Conservation (phyloP, 208 protist species). For the Wallacemonas rigidus region DNA sequence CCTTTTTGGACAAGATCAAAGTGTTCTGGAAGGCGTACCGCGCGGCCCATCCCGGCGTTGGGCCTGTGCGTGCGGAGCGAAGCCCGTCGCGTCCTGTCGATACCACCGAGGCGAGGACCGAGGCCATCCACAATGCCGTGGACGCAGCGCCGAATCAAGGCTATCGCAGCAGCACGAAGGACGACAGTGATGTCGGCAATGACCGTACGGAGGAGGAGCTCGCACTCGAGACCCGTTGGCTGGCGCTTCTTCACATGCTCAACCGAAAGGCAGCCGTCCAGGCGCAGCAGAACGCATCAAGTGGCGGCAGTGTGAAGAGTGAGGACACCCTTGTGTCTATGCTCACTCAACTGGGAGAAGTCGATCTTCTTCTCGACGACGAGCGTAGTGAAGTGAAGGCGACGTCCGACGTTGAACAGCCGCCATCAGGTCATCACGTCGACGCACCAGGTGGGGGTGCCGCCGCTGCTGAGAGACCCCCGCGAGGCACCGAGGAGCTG, state of each 20-base stretch:
- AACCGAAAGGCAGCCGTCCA: constrained; percentile 13
- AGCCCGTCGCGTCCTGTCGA: background rate
- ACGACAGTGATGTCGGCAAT: background rate
- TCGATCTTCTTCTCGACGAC: constrained; percentile 1
- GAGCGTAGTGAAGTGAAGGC: background rate
- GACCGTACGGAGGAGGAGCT: constrained; percentile 4
- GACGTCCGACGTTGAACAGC: no score
- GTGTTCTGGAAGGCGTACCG: constrained; percentile 41
- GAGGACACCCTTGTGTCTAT: constrained; percentile 6
- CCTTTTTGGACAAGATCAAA: constrained; percentile 45
- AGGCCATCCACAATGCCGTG: no score
- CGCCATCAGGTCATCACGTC: background rate
- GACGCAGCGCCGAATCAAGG: no score
- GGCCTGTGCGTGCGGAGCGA: background rate
- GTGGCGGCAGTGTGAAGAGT: constrained; percentile 12
- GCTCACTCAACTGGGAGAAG: constrained; percentile 4
- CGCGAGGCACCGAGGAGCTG: constrained; percentile 16
- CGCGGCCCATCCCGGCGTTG: constrained; percentile 3
- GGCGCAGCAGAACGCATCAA: background rate
- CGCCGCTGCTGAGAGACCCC: background rate
- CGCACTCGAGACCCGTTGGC: constrained; percentile 19
- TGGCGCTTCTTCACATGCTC: constrained; percentile 14
- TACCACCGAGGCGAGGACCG: background rate
- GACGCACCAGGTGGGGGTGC: no score
- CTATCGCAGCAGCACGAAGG: no score